Base-by-base conservation (phyloP, 106 monocot species). In the Dendrobium nobile region DNA sequence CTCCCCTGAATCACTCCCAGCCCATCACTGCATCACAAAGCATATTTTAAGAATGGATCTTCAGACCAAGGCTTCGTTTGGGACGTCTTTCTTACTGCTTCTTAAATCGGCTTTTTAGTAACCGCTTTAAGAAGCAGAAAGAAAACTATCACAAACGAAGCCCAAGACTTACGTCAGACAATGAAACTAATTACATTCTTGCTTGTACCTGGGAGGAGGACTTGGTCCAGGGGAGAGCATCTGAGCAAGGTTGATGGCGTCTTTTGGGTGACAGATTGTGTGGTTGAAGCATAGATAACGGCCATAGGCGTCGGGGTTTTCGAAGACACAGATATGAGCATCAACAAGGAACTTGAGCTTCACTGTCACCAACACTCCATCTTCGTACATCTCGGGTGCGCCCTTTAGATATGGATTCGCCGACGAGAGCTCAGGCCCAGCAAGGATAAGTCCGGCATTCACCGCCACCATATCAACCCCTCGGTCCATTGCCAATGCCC, bases 401-500 rank as follows among this genome's bases (percentile, higher is more conserved):
- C 96, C 96, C 75, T 87, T 89, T 16, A 96, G 80, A 73, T 91
- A 92, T 2, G 96, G 93, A 47, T 77, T 64, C 13, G 84, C 54
- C 22, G 65, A 58, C 11, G 87, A 82, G 10, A 91, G 75, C 33
- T 79, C 91, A 0, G 85, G 80, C 31, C 88, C 86, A 2, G 81
- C 73, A 0, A 95, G 48, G 5, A 95, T 31, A 0, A 93, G 85
- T 0, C 96, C 96, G 2, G 88, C 82, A 54, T 96, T 96, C 20
- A 96, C 80, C 3, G 90, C 70, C 19, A 96, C 92, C 93, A 96
- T 96, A 84, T 88, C 86, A 41, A 96, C 78, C 4, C 87, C 89
- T 42, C 96, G 77, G 85, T 96, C 96, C 93, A 96, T 96, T 0
- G 96, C 96, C 75, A 96, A 78, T 4, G 93, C 93, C 96, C 96